Evolutionary conservation across 2,329 filamentous ascomycete genomes (phyloP).

Genomic region (Alternaria novae-zelandiae): DNA sequence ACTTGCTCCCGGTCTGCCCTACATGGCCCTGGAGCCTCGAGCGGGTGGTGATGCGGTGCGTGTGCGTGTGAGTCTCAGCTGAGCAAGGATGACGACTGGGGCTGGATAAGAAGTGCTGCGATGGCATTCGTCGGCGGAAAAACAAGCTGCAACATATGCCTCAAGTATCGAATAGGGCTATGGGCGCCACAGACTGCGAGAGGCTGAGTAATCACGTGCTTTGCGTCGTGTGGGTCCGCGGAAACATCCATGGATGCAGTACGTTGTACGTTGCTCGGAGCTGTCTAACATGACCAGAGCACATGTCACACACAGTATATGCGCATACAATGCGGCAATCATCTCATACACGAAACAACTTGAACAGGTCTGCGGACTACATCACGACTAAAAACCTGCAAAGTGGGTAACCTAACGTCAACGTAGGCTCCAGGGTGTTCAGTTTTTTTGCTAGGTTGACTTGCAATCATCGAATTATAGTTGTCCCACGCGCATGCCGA

Average conservation of each 20-base stretch:
- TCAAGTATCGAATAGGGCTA: slow-evolving; percentile 2
- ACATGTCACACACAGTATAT: not conserved
- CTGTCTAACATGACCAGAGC: not conserved
- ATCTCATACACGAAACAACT: not conserved
- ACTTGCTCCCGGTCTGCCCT: slow-evolving; percentile 4
- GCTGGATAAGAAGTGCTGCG: not conserved
- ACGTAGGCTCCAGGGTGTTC: too few species aligned
- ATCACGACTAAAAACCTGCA: too few species aligned
- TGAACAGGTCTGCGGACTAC: too few species aligned
- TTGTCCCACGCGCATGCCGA: not conserved
- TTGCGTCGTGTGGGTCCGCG: not conserved
- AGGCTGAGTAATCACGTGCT: slow-evolving; percentile 11
- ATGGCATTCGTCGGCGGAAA: not conserved
- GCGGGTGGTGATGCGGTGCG: not conserved
- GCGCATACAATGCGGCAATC: not conserved
- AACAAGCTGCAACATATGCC: slow-evolving; percentile 12
- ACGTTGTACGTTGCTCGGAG: not conserved
- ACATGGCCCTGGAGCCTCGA: slow-evolving; percentile 9
- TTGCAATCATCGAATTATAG: not conserved
- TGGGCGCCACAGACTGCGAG: not conserved
- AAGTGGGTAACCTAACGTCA: too few species aligned
- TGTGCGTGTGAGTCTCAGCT: slow-evolving; percentile 1
- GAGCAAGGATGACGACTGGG: slow-evolving; percentile 1
- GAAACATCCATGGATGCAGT: not conserved
- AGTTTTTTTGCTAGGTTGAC: too few species aligned